phyloP scores from a whole-genome alignment of 495 filamentous ascomycete genomes.

The Apodospora peruviana region DNA sequence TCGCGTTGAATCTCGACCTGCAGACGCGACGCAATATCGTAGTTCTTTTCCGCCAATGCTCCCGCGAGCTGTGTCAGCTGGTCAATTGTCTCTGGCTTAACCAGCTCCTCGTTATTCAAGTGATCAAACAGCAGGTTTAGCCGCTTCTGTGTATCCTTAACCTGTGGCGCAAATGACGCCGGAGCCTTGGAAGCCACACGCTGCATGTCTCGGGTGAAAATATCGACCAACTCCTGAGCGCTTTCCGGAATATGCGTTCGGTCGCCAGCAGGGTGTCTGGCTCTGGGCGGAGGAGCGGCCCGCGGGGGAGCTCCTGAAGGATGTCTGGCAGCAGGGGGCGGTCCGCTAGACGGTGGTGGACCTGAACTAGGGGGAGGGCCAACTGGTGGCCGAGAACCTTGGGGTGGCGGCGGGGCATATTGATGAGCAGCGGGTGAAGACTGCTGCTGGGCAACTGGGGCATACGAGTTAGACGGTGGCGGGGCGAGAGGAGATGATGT shows the following conservation, averaged over 20 bases:
- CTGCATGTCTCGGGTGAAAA: slow-evolving; percentile 78
- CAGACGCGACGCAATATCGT: slow-evolving; percentile 64
- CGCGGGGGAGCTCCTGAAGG: slow-evolving; percentile 31
- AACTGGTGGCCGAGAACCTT: slow-evolving; percentile 20
- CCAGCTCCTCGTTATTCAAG: slow-evolving; percentile 88
- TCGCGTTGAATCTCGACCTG: slow-evolving; percentile 80
- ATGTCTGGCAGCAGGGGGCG: slow-evolving; percentile 21
- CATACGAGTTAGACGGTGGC: slow-evolving; percentile 55
- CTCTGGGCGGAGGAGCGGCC: slow-evolving; percentile 42
- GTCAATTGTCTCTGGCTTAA: slow-evolving; percentile 74
- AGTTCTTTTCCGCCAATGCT: slow-evolving; percentile 66
- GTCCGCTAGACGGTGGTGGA: slow-evolving; percentile 44
- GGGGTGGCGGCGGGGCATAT: slow-evolving; percentile 33
- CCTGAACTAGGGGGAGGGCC: slow-evolving; percentile 41
- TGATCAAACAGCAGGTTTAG: slow-evolving; percentile 90
- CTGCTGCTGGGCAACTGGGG: slow-evolving; percentile 36
- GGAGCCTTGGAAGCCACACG: slow-evolving; percentile 81
- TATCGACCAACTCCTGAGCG: slow-evolving; percentile 72
- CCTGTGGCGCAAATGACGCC: slow-evolving; percentile 71
- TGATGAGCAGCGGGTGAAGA: slow-evolving; percentile 22
- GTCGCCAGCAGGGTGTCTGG: slow-evolving; percentile 79
- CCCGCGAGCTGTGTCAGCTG: slow-evolving; percentile 56
- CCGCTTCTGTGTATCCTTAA: slow-evolving; percentile 88
- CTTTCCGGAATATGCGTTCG: slow-evolving; percentile 78
- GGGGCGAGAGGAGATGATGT: slow-evolving; percentile 25